Evolutionary conservation across 2,329 filamentous ascomycete species (phyloP).

Genomic region (Neonectria sp.): DNA sequence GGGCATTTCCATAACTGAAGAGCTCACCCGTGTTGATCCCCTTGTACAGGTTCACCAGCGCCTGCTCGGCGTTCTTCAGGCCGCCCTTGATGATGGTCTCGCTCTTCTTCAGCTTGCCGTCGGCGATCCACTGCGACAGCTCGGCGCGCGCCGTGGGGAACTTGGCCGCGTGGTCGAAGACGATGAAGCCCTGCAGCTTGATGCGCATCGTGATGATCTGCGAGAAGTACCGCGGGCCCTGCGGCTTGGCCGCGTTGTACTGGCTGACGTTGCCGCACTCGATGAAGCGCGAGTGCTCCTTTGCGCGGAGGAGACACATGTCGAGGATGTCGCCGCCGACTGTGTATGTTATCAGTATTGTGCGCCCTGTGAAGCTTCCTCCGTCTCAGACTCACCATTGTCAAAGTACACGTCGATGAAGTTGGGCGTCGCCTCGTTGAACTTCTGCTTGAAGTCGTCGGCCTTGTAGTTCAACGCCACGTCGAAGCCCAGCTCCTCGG

Average conservation of each 20-base stretch:
- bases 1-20: neutral
- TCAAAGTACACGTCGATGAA: conserved; percentile 81
- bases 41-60: conserved; percentile 75
- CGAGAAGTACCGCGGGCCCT: conserved; percentile 70
- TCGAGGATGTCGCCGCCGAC: conserved; percentile 81
- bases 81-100: conserved; percentile 82
- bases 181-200: conserved; percentile 80
- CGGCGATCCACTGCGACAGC: conserved; percentile 76
- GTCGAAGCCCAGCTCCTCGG: conserved; percentile 76
- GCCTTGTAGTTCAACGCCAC: conserved; percentile 80
- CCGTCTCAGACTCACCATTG: conserved; percentile 60
- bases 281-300: conserved; percentile 75
- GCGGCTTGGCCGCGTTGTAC: conserved; percentile 73
- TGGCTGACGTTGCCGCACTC: conserved; percentile 81
- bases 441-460: conserved; percentile 70
- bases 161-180: conserved; percentile 76
- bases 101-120: conserved; percentile 81
- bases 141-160: conserved; percentile 73
- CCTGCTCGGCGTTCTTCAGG: conserved; percentile 74
- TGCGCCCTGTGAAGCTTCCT: too few relatives aligned
- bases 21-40: conserved; percentile 74
- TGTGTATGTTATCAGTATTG: conserved; percentile 32
- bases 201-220: conserved; percentile 71
- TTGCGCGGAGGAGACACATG: conserved; percentile 74
- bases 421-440: conserved; percentile 71